Conservation (phyloP, 345 rosid species). For the Syzygium grande region DNA sequence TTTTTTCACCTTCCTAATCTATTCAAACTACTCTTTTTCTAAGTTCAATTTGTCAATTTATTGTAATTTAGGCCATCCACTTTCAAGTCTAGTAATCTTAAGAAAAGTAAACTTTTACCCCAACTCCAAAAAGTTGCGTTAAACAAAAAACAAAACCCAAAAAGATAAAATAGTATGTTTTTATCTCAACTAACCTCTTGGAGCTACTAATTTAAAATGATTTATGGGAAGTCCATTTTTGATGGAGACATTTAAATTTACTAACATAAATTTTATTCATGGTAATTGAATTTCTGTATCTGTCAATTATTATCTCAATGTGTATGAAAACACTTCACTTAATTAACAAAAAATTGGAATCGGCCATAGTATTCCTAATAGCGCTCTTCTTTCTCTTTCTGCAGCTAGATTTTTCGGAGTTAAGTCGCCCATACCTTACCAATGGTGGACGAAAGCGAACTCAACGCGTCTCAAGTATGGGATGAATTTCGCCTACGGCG, state of each 20-base stretch:
- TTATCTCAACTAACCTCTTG: not conserved
- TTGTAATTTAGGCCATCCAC: not conserved
- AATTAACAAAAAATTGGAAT: not conserved
- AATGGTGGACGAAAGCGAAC: conserved; percentile 18
- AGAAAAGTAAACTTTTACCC: not conserved
- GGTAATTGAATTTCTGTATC: not conserved
- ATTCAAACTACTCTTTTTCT: not conserved
- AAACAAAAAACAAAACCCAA: not conserved
- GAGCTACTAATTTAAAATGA: not conserved
- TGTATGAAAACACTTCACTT: not conserved
- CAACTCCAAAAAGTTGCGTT: not conserved
- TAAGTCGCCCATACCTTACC: conserved; percentile 62
- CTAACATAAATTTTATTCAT: not conserved
- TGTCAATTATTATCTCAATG: not conserved
- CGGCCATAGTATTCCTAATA: not conserved
- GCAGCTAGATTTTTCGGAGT: conserved; percentile 56
- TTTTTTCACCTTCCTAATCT: not conserved
- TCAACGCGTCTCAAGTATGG: conserved; percentile 32
- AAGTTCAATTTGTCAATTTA: not conserved
- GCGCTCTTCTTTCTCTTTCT: not conserved
- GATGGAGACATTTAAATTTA: not conserved
- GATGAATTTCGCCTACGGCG: conserved; percentile 83
- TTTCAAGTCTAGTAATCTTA: not conserved
- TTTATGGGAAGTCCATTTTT: not conserved
- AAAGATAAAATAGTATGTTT: not conserved